A percentile compares a stretch with the other conserved stretches of the same genome.
These are phyloP conservation scores for bread wheat (Triticum aestivum) DNA, from an alignment of 176 grass and related monocot genomes.

Conservation along the genomic window IWGSC_CS_RefSeq_v2.1 NC_057798.1:792737627-792738126, in stretches of 20 bases:
- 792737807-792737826: background rate
- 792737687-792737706: background rate
- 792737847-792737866: background rate
- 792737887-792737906: background rate
- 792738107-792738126: background rate
- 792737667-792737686: background rate
- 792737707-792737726: background rate
- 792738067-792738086: constrained; percentile 12
- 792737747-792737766: background rate
- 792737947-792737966: too few species aligned
- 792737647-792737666: background rate
- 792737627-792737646: background rate
- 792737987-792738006: constrained; percentile 40
- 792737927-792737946: too few species aligned
- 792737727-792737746: background rate
- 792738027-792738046: constrained; percentile 32
- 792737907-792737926: background rate
- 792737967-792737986: background rate
- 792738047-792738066: constrained; percentile 22
- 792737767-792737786: too few species aligned
- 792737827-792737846: background rate
- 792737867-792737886: background rate
- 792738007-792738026: constrained; percentile 39
- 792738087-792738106: background rate
- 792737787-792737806: background rate